Conservation (phyloP, 1,284 basidiomycete genomes). For the Apiotrichum siamense region DNA sequence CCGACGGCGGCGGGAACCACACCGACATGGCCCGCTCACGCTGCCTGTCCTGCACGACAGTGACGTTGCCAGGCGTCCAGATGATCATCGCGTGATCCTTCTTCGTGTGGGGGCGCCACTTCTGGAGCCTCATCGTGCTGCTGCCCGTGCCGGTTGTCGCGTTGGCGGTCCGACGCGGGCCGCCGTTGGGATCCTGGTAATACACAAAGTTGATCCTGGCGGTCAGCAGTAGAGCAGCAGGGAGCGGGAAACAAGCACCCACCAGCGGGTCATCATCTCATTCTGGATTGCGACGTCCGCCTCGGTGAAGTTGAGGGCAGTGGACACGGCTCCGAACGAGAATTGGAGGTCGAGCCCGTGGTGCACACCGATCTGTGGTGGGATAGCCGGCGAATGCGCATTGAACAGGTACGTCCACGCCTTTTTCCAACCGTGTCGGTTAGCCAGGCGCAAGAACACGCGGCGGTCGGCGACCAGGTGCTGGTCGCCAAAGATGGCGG, state of each 20-base stretch:
- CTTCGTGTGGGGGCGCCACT: no score
- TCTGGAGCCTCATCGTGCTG: not conserved
- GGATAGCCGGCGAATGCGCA: not conserved
- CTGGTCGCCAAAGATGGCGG: constrained; percentile 30
- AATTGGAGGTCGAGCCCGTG: constrained; percentile 28
- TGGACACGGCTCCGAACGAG: constrained; percentile 9
- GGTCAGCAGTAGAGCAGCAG: not conserved
- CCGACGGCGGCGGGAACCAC: not conserved
- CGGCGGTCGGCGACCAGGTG: constrained; percentile 28
- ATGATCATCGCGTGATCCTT: no score
- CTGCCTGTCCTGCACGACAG: not conserved
- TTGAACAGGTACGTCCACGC: constrained; percentile 26
- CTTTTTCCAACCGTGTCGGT: constrained; percentile 18
- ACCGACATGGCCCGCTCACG: not conserved
- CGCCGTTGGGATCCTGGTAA: constrained; percentile 34
- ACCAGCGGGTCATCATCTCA: not conserved
- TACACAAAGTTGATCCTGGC: constrained; percentile 43
- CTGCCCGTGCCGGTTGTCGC: not conserved
- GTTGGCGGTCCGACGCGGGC: not conserved
- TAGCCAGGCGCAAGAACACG: constrained; percentile 26
- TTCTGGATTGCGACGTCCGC: not conserved
- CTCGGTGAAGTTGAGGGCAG: not conserved
- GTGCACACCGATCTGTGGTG: not conserved
- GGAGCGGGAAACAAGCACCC: no score
- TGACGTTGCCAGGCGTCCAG: not conserved